Evolutionary conservation across 2,329 filamentous ascomycete species (phyloP).

Genomic region (Drechslerella stenobrocha): DNA sequence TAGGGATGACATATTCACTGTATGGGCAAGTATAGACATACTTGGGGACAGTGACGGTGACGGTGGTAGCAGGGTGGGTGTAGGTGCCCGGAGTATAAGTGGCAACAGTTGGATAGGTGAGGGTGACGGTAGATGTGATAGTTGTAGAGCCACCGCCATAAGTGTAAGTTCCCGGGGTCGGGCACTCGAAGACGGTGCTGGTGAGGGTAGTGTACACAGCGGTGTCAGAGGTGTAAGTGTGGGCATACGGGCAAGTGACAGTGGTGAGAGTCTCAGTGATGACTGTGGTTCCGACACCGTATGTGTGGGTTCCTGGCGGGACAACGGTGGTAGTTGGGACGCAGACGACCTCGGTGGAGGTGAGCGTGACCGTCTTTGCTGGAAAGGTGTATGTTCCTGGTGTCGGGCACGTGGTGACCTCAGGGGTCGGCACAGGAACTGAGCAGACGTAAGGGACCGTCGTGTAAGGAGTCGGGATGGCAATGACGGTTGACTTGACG

Average conservation of each 20-base stretch:
- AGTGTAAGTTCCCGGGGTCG: constrained; percentile 73
- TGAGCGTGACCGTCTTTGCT: constrained; percentile 70
- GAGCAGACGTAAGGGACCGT: constrained; percentile 49
- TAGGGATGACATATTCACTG: constrained; percentile 58
- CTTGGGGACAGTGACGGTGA: constrained; percentile 70
- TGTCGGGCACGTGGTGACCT: constrained; percentile 63
- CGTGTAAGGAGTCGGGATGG: constrained; percentile 37
- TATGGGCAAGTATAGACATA: constrained; percentile 73
- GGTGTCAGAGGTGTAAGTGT: constrained; percentile 63
- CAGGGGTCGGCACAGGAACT: constrained; percentile 58
- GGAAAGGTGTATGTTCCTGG: constrained; percentile 76
- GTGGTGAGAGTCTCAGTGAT: constrained; percentile 69
- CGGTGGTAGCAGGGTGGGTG: constrained; percentile 67
- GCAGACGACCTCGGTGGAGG: constrained; percentile 69
- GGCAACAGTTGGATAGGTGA: constrained; percentile 68
- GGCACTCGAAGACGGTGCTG: constrained; percentile 74
- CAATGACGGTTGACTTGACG: constrained; percentile 46
- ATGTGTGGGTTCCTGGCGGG: constrained; percentile 67
- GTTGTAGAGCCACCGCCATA: constrained; percentile 70
- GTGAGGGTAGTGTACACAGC: constrained; percentile 69
- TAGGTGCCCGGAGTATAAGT: constrained; percentile 72
- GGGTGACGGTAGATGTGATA: constrained; percentile 60
- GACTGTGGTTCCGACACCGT: constrained; percentile 73
- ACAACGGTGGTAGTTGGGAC: constrained; percentile 66
- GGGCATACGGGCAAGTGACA: constrained; percentile 69